A percentile compares a stretch with the other conserved stretches of the same genome.
Evolutionary conservation across 2,329 filamentous ascomycete species (phyloP).

Genomic region (Helotiales sp.): DNA sequence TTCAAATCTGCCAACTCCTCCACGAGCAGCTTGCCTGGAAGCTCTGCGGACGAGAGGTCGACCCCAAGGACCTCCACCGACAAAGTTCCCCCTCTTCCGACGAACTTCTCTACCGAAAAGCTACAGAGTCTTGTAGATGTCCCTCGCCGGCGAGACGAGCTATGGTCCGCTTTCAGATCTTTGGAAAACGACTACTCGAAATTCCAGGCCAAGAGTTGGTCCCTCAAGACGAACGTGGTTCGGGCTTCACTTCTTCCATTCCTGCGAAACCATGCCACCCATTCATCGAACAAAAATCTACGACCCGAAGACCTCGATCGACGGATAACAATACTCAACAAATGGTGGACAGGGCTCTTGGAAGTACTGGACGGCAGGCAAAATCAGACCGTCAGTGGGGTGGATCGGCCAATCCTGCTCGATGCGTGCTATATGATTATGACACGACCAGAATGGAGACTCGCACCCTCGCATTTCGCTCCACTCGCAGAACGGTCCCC

Average conservation of each 20-base stretch:
- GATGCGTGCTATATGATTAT: conserved; percentile 70
- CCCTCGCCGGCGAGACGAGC: conserved; percentile 64
- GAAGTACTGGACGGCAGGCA: conserved; percentile 68
- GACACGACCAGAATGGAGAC: conserved; percentile 69
- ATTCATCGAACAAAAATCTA: conserved; percentile 58
- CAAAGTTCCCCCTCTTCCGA: conserved; percentile 47
- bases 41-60: conserved; percentile 48
- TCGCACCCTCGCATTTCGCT: conserved; percentile 57
- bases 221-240: conserved; percentile 69
- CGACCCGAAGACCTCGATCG: conserved; percentile 69
- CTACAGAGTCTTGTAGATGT: conserved; percentile 25
- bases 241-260: conserved; percentile 65
- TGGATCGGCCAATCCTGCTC: conserved; percentile 68
- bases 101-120: conserved; percentile 39
- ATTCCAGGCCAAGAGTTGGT: conserved; percentile 67
- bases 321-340: conserved; percentile 66
- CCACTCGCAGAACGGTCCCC: conserved; percentile 45
- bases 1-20: conserved; percentile 36
- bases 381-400: conserved; percentile 68
- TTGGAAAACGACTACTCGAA: conserved; percentile 70
- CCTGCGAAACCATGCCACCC: conserved; percentile 57
- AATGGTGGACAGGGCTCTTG: conserved; percentile 72
- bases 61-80: conserved; percentile 44
- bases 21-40: conserved; percentile 38
- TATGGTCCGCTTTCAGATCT: conserved; percentile 67